Evolutionary conservation across 179 eudicot species (phyloP), one percentile per base, ranked within the genome.

Genomic region (Beta corolliflora): DNA sequence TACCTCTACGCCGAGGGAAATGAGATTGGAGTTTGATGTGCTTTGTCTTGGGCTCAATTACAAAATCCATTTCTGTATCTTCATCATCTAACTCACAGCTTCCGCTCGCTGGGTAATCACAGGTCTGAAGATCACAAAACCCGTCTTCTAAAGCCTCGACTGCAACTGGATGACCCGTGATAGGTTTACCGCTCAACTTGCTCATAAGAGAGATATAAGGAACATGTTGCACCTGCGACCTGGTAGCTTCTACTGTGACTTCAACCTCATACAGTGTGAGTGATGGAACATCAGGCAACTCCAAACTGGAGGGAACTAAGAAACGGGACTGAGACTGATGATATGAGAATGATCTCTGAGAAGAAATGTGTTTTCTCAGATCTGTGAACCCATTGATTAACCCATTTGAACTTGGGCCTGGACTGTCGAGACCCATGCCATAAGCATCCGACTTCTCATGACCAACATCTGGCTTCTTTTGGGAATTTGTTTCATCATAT

Each of bases 121-220:
- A 79, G 11, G 78, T 45, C 55, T 79, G 73, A 78, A 79, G 77
- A 84, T 91, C 93, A 76, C 85, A 83, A 80, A 44, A 85, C n/a
- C 90, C 92, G 9, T 92, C 97, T 21, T 90, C 93, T 82, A 95
- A 75, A 58, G 77, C 88, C 85, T 92, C 95, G 8, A 93, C 90
- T 3, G 90, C 48, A 16, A 93, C 76, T 4, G 98, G 97, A 75
- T 95, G 97, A 82, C 98, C 98, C 0, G 87, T 87, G 71, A 95
- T 81, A 3, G 97, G 89, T 78, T 81, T 89, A 65, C 95, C 86
- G 13, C 83, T 86, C 77, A 88, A 67, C 83, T 90, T 92, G 90
- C 98, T 92, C 94, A 88, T 88, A n/a, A 93, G 92, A 59, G 97
- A 95, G 41, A 90, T 89, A 79, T 90, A 93, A 15, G 98, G 98